phyloP scores from a whole-genome alignment of 345 rosid species.

The Cardamine chenopodiifolia region DNA sequence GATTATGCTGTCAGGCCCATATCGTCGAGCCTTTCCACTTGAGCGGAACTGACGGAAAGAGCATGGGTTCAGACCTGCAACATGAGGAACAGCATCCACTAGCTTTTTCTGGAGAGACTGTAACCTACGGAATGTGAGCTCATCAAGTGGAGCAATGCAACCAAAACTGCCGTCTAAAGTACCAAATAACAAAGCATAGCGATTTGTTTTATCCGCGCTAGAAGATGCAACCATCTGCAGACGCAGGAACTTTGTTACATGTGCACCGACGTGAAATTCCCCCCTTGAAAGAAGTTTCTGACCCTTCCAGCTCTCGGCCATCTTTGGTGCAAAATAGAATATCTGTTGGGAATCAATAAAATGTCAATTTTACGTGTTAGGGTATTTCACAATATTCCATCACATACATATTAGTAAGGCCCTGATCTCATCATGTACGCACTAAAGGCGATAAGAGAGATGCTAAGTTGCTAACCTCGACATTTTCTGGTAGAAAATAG shows the following conservation, averaged over 20 bases:
- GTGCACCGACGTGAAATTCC: constrained; percentile 93
- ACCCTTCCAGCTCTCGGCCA: constrained; percentile 98
- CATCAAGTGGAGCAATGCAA: constrained; percentile 93
- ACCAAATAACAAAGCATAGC: constrained; percentile 82
- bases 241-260: constrained; percentile 85
- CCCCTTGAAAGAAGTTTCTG: constrained; percentile 95
- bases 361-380: constrained; percentile 4
- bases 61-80: constrained; percentile 90
- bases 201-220: constrained; percentile 81
- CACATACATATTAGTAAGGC: background rate
- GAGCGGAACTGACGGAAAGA: constrained; percentile 88
- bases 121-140: constrained; percentile 88
- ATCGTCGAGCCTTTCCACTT: constrained; percentile 81
- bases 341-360: constrained; percentile 51
- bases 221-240: constrained; percentile 83
- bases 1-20: constrained; percentile 95
- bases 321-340: constrained; percentile 93
- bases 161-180: constrained; percentile 96
- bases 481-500: too few species aligned
- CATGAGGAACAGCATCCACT: constrained; percentile 87
- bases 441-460: constrained; percentile 5
- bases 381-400: constrained; percentile 15
- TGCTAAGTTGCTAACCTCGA: too few species aligned
- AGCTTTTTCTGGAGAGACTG: constrained; percentile 91
- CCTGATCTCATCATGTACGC: background rate